Conservation (phyloP, 2,329 filamentous ascomycete genomes). For the Trichoderma polysporum region DNA sequence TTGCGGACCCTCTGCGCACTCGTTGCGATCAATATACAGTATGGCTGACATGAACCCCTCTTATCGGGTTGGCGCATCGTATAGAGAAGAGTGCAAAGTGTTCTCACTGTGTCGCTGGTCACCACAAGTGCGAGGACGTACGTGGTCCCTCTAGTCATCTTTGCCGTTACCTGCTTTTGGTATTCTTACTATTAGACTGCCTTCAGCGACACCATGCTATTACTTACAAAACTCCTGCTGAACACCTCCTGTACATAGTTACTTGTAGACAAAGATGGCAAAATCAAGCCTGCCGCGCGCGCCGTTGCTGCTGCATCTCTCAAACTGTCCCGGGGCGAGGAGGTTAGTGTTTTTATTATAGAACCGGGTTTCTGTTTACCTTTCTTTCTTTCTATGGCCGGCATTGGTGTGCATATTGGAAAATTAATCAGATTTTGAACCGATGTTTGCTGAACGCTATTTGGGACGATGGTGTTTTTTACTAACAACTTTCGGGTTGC, state of each 20-base stretch:
- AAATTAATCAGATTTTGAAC: neutral
- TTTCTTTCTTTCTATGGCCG: neutral
- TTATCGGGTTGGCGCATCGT: neutral
- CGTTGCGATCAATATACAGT: neutral
- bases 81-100: conserved; percentile 23
- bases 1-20: neutral
- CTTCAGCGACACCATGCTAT: neutral
- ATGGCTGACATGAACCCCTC: conserved; percentile 10
- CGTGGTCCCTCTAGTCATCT: conserved; percentile 7
- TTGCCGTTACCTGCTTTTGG: neutral
- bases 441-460: neutral
- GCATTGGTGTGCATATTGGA: neutral
- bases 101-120: conserved; percentile 22
- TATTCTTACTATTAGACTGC: neutral
- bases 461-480: neutral
- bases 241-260: conserved; percentile 22
- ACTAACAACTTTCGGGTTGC: neutral
- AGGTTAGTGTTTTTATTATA: conserved; percentile 17
- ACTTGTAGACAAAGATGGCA: conserved; percentile 23
- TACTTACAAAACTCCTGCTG: conserved; percentile 18
- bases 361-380: neutral
- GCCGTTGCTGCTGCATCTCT: conserved; percentile 23
- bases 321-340: conserved; percentile 21
- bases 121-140: conserved; percentile 23
- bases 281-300: conserved; percentile 22